Conservation (phyloP, 352 stramenopile genomes). For the Halophytophthora polymorphica region DNA sequence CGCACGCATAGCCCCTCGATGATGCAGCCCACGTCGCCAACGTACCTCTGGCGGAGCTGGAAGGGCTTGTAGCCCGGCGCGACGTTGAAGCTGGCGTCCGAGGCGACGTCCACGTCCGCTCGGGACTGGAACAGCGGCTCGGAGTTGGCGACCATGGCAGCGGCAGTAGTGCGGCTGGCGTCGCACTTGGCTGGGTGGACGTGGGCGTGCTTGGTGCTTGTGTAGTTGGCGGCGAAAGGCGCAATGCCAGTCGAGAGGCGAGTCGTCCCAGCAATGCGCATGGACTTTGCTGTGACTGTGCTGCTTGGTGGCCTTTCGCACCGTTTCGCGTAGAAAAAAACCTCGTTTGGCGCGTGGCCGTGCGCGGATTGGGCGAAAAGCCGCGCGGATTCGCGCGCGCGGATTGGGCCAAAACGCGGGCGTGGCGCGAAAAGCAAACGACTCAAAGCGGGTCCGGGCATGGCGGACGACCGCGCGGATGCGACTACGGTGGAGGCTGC, state of each 20-base stretch:
- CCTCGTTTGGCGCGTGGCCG: conserved; percentile 1
- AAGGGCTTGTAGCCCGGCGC: conserved; percentile 23
- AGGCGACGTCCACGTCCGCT: conserved; percentile 5
- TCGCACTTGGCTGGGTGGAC: too few relatives aligned
- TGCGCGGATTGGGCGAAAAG: conserved; percentile 9
- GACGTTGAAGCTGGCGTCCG: conserved; percentile 12
- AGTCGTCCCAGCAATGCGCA: too few relatives aligned
- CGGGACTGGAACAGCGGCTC: conserved; percentile 11
- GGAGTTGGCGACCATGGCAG: background rate
- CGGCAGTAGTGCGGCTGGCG: too few relatives aligned
- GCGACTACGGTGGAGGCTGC: background rate
- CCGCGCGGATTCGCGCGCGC: background rate
- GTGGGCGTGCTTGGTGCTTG: too few relatives aligned
- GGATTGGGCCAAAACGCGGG: background rate
- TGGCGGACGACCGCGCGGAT: conserved; percentile 5
- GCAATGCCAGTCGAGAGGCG: too few relatives aligned
- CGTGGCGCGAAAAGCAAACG: conserved; percentile 7
- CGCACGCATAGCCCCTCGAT: too few relatives aligned
- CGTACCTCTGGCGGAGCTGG: conserved; percentile 21
- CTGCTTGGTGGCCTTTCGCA: too few relatives aligned
- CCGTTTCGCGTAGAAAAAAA: conserved; percentile 24
- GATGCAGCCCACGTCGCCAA: too few relatives aligned
- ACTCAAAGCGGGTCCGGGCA: too few relatives aligned
- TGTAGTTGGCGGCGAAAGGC: too few relatives aligned
- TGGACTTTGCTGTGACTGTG: too few relatives aligned